Conservation (phyloP, 2,329 filamentous ascomycete genomes). For the Pestalotiopsis sp. region DNA sequence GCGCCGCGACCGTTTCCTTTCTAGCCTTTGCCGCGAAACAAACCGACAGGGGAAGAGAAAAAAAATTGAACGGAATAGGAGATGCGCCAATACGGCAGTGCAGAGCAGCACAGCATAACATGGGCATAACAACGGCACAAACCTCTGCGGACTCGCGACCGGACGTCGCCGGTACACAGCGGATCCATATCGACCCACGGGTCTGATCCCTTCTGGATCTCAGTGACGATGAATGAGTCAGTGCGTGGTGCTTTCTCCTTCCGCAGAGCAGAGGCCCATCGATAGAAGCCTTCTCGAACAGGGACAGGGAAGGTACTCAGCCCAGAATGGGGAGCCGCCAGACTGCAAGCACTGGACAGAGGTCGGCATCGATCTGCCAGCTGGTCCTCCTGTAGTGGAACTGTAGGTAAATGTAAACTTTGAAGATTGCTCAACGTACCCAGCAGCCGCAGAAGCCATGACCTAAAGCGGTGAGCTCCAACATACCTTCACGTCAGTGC, state of each 20-base stretch:
- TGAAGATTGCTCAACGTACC: neutral
- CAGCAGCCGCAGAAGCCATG: neutral
- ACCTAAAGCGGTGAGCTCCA: neutral
- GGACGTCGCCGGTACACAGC: neutral
- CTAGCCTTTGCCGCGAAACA: neutral
- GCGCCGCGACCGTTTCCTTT: slow-evolving; percentile 5
- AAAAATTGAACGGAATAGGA: neutral
- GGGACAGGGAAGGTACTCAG: neutral
- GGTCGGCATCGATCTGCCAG: neutral
- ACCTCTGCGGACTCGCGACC: neutral
- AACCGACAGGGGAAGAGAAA: neutral
- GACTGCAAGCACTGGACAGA: neutral
- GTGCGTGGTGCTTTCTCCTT: neutral
- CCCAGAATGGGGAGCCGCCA: neutral
- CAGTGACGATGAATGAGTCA: neutral
- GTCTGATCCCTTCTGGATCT: neutral
- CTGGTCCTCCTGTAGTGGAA: neutral
- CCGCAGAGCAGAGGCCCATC: neutral
- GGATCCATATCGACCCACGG: neutral
- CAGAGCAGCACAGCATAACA: neutral
- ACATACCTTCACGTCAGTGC: neutral
- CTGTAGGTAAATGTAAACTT: neutral
- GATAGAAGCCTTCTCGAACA: neutral
- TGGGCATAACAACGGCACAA: neutral
- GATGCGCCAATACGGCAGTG: neutral